Conservation (phyloP, 805 yeast species). For the Cyberlindnera suaveolens region DNA sequence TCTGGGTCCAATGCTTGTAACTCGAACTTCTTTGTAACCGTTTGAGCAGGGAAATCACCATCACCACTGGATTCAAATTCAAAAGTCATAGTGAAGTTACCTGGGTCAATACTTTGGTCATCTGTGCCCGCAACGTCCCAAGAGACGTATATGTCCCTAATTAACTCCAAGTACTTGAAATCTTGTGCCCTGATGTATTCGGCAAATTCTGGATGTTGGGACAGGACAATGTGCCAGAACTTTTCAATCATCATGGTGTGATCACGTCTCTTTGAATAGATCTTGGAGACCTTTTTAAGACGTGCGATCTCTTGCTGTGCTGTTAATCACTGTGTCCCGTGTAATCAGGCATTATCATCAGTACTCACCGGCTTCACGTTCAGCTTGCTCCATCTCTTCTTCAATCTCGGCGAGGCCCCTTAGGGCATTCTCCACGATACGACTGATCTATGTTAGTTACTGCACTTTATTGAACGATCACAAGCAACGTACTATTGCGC, state of each 20-base stretch:
- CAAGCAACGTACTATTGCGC: background rate
- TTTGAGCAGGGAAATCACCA: slow-evolving; percentile 46
- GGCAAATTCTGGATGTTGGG: slow-evolving; percentile 78
- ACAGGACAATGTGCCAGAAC: slow-evolving; percentile 85
- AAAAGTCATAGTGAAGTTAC: slow-evolving; percentile 57
- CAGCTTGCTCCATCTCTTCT: slow-evolving; percentile 52
- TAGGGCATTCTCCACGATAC: slow-evolving; percentile 31
- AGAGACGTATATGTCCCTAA: slow-evolving; percentile 57
- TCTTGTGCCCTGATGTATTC: slow-evolving; percentile 76
- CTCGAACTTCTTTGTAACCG: slow-evolving; percentile 53
- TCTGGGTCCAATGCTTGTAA: slow-evolving; percentile 26
- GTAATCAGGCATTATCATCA: no score
- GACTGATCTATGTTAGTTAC: no score
- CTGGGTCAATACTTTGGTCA: slow-evolving; percentile 32
- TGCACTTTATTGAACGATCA: no score
- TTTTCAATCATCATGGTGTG: slow-evolving; percentile 52
- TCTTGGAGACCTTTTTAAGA: slow-evolving; percentile 44
- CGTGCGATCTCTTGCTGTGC: slow-evolving; percentile 36
- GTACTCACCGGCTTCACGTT: slow-evolving; percentile 43
- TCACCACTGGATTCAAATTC: slow-evolving; percentile 41
- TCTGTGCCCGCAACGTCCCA: slow-evolving; percentile 34
- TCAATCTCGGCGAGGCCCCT: slow-evolving; percentile 52
- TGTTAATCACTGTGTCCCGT: background rate
- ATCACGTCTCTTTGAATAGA: slow-evolving; percentile 52
- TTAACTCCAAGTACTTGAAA: slow-evolving; percentile 62